phyloP scores from a whole-genome alignment of 768 basidiomycete species.

The Lentinula aciculospora region DNA sequence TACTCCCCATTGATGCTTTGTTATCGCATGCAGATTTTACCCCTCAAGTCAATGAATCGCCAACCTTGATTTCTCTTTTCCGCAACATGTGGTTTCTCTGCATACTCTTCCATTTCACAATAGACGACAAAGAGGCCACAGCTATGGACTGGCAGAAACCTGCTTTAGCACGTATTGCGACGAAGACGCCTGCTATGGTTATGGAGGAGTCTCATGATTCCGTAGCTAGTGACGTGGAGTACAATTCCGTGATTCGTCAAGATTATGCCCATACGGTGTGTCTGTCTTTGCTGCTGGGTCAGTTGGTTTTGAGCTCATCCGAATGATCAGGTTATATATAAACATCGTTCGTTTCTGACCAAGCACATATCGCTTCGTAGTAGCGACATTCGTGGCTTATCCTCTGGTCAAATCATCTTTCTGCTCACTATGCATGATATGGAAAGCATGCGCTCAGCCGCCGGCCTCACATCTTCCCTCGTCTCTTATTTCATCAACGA shows the following conservation, averaged over 20 bases:
- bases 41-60: constrained; percentile 46
- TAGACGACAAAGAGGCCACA: constrained; percentile 45
- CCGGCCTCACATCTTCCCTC: constrained; percentile 75
- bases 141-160: constrained; percentile 78
- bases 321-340: constrained; percentile 53
- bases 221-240: constrained; percentile 84
- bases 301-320: constrained; percentile 6
- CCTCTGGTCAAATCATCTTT: constrained; percentile 82
- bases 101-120: constrained; percentile 78
- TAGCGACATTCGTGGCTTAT: constrained; percentile 67
- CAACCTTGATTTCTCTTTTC: constrained; percentile 71
- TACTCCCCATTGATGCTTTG: constrained; percentile 88
- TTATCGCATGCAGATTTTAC: constrained; percentile 67
- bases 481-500: constrained; percentile 86
- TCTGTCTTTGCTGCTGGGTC: background rate
- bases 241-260: constrained; percentile 84
- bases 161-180: constrained; percentile 73
- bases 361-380: constrained; percentile 61
- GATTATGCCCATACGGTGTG: constrained; percentile 76
- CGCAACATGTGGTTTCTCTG: constrained; percentile 94
- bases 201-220: constrained; percentile 79
- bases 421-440: constrained; percentile 82
- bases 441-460: constrained; percentile 79
- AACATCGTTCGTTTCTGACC: constrained; percentile 60
- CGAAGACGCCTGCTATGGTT: constrained; percentile 82